Percentiles rank a stretch among this genome's conserved stretches.
Evolutionary conservation across 2,329 filamentous ascomycete species (phyloP).

Genomic region (Pseudogymnoascus sp.): DNA sequence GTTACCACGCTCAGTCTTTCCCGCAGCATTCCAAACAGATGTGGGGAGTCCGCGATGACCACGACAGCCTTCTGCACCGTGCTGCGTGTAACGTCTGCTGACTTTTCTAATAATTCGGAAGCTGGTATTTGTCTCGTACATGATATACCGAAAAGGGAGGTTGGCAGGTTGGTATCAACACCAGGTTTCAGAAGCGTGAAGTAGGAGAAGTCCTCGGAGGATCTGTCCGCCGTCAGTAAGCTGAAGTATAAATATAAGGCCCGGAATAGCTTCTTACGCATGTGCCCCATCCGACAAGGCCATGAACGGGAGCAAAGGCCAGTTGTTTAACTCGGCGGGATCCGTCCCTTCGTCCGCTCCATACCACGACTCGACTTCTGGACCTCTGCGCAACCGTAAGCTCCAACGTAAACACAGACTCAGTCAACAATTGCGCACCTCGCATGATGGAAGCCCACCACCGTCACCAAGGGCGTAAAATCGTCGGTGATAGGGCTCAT

Average conservation of each 20-base stretch:
- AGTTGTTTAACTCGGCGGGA: slow-evolving; percentile 77
- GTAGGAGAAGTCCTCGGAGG: slow-evolving; percentile 95
- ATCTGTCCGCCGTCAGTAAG: slow-evolving; percentile 39
- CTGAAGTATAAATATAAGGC: not conserved
- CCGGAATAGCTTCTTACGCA: slow-evolving; percentile 64
- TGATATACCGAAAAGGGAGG: slow-evolving; percentile 89
- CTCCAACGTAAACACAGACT: slow-evolving; percentile 7
- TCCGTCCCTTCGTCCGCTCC: slow-evolving; percentile 67
- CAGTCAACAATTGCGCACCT: slow-evolving; percentile 31
- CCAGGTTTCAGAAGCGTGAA: slow-evolving; percentile 76
- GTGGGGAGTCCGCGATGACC: slow-evolving; percentile 84
- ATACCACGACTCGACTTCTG: slow-evolving; percentile 91
- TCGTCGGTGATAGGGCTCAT: slow-evolving; percentile 26
- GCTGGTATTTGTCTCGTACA: slow-evolving; percentile 89
- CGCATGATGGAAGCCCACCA: slow-evolving; percentile 80
- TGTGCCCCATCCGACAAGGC: slow-evolving; percentile 93
- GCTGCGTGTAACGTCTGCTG: slow-evolving; percentile 86
- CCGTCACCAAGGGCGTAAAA: slow-evolving; percentile 64
- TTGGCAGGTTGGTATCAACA: slow-evolving; percentile 48
- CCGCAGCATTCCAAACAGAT: slow-evolving; percentile 81
- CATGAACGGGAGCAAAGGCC: slow-evolving; percentile 91
- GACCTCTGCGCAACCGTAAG: slow-evolving; percentile 47
- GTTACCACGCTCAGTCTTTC: slow-evolving; percentile 88
- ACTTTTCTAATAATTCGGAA: slow-evolving; percentile 65
- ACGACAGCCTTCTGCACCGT: slow-evolving; percentile 98